These are phyloP conservation scores for Hydnomerulius pinastri DNA, from an alignment of 768 basidiomycete species.

Conservation along the genomic window DNA sequence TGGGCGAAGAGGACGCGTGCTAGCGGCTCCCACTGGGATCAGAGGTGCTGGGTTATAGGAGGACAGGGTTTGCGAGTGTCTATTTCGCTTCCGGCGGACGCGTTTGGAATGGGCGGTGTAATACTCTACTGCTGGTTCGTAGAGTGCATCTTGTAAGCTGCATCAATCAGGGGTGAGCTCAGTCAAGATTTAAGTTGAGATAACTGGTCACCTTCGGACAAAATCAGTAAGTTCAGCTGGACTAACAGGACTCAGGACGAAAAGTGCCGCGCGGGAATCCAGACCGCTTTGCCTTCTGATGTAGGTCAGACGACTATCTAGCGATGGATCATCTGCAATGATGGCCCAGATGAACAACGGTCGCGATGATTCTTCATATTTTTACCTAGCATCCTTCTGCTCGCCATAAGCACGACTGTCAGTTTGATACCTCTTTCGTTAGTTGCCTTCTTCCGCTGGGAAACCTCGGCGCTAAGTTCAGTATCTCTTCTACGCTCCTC, in stretches of 20 bases:
- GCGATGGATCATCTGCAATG: conserved; percentile 71
- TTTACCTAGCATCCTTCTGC: conserved; percentile 81
- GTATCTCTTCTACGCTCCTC: conserved; percentile 75
- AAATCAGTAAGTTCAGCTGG: conserved; percentile 87
- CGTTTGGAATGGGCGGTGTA: conserved; percentile 93
- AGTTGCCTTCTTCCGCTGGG: conserved; percentile 73
- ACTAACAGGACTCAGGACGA: conserved; percentile 92
- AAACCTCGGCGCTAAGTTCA: conserved; percentile 79
- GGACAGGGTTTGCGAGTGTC: conserved; percentile 63
- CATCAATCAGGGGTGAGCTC: neutral
- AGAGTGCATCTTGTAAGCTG: conserved; percentile 86
- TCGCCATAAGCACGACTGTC: conserved; percentile 92
- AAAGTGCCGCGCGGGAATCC: conserved; percentile 89
- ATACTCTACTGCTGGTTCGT: conserved; percentile 89
- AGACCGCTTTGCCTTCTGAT: conserved; percentile 87
- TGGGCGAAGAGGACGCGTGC: conserved; percentile 63
- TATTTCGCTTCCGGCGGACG: conserved; percentile 84
- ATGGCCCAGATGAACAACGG: neutral
- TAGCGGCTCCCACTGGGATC: conserved; percentile 41
- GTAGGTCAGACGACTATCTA: conserved; percentile 83
- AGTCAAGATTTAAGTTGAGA: neutral
- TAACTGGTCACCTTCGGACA: conserved; percentile 61
- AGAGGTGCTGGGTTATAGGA: conserved; percentile 49
- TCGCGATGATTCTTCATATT: conserved; percentile 3
- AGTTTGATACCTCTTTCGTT: conserved; percentile 90